Percentiles rank a stretch among this genome's conserved stretches.
Conservation (phyloP, 2,329 filamentous ascomycete genomes). For the Hirsutella thompsonii region DNA sequence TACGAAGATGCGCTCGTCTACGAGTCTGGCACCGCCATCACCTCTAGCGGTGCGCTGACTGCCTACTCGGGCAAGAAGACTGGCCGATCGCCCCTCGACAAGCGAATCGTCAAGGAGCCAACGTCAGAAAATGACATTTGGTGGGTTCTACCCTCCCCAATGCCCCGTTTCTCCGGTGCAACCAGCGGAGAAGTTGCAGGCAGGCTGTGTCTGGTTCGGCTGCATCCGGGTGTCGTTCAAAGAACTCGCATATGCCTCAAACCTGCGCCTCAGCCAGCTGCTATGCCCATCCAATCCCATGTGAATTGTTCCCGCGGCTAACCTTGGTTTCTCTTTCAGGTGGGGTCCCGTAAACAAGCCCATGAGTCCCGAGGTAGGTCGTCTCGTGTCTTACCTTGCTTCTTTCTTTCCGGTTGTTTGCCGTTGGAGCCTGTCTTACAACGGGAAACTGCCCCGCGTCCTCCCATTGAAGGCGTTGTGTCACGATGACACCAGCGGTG, state of each 20-base stretch:
- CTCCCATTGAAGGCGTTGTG: background rate
- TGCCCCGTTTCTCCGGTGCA: background rate
- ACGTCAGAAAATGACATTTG: conserved; percentile 85
- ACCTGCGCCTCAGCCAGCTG: background rate
- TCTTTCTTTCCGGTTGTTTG: background rate
- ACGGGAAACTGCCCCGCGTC: background rate
- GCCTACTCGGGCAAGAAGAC: conserved; percentile 98
- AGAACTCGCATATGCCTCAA: background rate
- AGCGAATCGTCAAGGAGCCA: conserved; percentile 90
- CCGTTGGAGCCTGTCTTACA: background rate
- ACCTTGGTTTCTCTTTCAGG: conserved; percentile 20
- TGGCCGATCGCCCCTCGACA: conserved; percentile 89
- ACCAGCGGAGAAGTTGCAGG: background rate
- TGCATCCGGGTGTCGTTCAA: no score
- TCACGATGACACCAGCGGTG: background rate
- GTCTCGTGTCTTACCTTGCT: background rate
- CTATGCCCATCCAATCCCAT: background rate
- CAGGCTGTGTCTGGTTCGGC: background rate
- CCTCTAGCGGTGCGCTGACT: conserved; percentile 84
- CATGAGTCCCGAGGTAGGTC: conserved; percentile 82
- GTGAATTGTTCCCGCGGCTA: conserved; percentile 11
- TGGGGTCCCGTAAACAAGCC: conserved; percentile 99
- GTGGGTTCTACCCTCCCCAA: conserved; percentile 26
- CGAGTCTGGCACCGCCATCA: conserved; percentile 95
- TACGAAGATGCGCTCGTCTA: conserved; percentile 97